These are phyloP conservation scores for Jimgerdemannia lactiflua DNA, from an alignment of 192 early-diverging fungal genomes.

Conservation along the genomic window DNA sequence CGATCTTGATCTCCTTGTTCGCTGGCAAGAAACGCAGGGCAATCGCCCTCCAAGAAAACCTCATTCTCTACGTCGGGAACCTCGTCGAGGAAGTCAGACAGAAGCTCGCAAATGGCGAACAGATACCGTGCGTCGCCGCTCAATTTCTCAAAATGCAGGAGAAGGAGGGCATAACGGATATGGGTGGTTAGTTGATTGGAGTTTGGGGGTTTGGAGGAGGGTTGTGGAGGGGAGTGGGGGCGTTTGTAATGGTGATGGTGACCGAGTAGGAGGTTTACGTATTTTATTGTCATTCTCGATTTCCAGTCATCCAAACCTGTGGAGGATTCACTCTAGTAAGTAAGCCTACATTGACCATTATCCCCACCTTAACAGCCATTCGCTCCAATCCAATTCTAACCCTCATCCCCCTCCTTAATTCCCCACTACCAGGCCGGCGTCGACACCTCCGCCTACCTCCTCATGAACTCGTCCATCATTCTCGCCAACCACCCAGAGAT, in stretches of 20 bases:
- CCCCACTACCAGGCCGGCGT: background rate
- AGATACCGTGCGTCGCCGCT: background rate
- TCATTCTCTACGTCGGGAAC: background rate
- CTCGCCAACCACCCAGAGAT: background rate
- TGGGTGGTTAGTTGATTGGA: background rate
- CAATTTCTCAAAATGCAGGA: background rate
- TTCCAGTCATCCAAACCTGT: background rate
- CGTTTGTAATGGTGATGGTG: too few relatives aligned
- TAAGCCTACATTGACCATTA: background rate
- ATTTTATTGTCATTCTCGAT: background rate
- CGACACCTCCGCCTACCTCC: background rate
- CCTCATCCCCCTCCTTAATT: too few relatives aligned
- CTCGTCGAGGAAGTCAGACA: background rate
- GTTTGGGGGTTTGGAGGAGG: too few relatives aligned
- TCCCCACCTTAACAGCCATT: too few relatives aligned
- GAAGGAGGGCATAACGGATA: background rate
- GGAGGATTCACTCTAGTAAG: background rate
- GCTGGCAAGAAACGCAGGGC: background rate
- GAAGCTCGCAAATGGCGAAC: background rate
- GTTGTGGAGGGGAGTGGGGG: conserved; percentile 1
- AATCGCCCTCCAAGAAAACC: background rate
- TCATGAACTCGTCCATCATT: background rate
- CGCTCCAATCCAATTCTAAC: too few relatives aligned
- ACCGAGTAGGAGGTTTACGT: too few relatives aligned
- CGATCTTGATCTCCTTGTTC: background rate